A percentile compares a stretch with the other conserved stretches of the same genome.
Evolutionary conservation across 345 rosid species (phyloP).

Genomic region (Brassica juncea): DNA sequence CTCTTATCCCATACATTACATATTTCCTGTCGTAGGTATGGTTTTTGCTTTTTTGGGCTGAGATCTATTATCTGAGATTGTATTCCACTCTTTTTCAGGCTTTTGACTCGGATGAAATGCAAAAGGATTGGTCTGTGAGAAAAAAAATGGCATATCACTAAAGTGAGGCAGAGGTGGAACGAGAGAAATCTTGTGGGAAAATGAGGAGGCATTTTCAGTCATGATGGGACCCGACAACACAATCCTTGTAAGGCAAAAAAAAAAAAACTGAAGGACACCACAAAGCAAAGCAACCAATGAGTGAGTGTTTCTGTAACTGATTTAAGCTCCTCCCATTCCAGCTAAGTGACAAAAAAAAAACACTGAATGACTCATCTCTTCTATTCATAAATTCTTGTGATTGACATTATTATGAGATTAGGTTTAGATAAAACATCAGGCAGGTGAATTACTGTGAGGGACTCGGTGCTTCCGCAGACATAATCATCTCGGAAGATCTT

Average conservation of each 20-base stretch:
- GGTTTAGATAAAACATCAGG: slow-evolving; percentile 36
- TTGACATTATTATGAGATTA: slow-evolving; percentile 33
- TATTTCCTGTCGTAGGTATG: slow-evolving; percentile 43
- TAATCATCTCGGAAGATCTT: slow-evolving; percentile 37
- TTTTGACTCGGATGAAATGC: slow-evolving; percentile 55
- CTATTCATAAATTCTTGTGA: slow-evolving; percentile 23
- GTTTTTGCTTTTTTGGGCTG: slow-evolving; percentile 34
- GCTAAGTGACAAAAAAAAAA: slow-evolving; percentile 32
- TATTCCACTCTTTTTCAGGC: slow-evolving; percentile 45
- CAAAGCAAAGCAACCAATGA: slow-evolving; percentile 44
- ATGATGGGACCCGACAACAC: slow-evolving; percentile 50
- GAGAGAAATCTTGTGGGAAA: slow-evolving; percentile 35
- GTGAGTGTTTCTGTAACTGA: slow-evolving; percentile 41
- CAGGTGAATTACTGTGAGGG: slow-evolving; percentile 36
- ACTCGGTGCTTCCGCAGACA: slow-evolving; percentile 35
- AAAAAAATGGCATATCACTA: slow-evolving; percentile 40
- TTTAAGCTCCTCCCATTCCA: slow-evolving; percentile 33
- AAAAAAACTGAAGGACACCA: slow-evolving; percentile 39
- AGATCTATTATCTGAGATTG: slow-evolving; percentile 22
- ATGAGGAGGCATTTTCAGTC: slow-evolving; percentile 44
- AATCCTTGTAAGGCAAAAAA: slow-evolving; percentile 25
- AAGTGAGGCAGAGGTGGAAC: slow-evolving; percentile 39
- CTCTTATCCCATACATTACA: slow-evolving; percentile 31
- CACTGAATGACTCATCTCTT: slow-evolving; percentile 17
- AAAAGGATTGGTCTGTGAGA: slow-evolving; percentile 43